Evolutionary conservation across 495 filamentous ascomycete species (phyloP), one percentile per base, ranked within the genome.

Genomic region (Podospora anserina): DNA sequence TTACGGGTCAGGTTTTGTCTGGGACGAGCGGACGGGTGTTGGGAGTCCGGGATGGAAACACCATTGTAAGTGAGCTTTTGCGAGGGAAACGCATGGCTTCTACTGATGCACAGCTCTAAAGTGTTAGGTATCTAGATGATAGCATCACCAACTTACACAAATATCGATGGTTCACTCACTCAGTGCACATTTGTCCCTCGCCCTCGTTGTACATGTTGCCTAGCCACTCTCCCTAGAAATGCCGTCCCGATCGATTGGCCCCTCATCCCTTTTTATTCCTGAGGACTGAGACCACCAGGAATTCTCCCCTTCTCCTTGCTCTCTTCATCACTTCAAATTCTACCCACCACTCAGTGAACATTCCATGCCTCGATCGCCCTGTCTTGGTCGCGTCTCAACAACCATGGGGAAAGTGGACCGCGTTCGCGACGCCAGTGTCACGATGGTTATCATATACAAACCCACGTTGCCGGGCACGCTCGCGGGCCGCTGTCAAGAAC

Each of bases 311-410:
- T 7, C 39, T 49, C 39, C 39, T 49, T 18, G 13, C 13, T 49
- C 9, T 49, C 39, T 49, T 2, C 30, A 11, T 13, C 39, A 18
- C 39, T 13, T 49, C 15, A 32, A 1, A 9, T 49, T 49, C 15
- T 61, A 30, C 26, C 16, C 27, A 61, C 59, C 59, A 30, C 23
- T 30, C 59, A 20, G 49, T 49, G 30, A 49, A 49, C 61, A 63
- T 63, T 63, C 61, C 61, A 63, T 63, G 28, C 61, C 32, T 11
- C 16, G 18, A 39, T 63, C 16, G n/a, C 28, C 30, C 18, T 63
- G 61, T 63, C 61, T 63, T 49, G 32, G 32, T 44, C 61, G 61
- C 61, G 61, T 63, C 30, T 32, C 28, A 16, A 63, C n/a, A 32
- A 7, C 11, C 20, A 32, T 16, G 27, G 61, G 61, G 27, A 32